Conservation (phyloP, 2,329 filamentous ascomycete genomes). For the Scytalidium sp. region DNA sequence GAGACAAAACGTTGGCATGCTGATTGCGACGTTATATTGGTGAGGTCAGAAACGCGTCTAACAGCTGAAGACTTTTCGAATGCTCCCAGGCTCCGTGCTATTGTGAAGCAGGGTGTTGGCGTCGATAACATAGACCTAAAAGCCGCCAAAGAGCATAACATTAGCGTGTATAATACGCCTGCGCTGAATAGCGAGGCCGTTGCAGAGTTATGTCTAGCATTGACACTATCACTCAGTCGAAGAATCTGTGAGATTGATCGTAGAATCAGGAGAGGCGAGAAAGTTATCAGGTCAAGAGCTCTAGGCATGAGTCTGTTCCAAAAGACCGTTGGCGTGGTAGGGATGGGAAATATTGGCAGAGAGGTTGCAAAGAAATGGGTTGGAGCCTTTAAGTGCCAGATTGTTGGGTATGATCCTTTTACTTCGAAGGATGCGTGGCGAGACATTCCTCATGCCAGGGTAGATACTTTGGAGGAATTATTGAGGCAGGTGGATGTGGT, state of each 20-base stretch:
- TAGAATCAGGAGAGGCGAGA: background rate
- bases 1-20: conserved; percentile 12
- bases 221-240: conserved; percentile 27
- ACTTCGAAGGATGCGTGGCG: conserved; percentile 21
- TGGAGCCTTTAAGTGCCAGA: conserved; percentile 24
- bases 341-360: conserved; percentile 35
- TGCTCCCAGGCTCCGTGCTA: conserved; percentile 19
- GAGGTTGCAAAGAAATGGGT: conserved; percentile 31
- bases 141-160: conserved; percentile 24
- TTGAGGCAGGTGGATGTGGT: conserved; percentile 30
- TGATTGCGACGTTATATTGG: conserved; percentile 19
- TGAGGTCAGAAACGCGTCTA: conserved; percentile 6
- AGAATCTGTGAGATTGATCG: conserved; percentile 16
- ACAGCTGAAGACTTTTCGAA: conserved; percentile 4
- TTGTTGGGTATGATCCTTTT: conserved; percentile 34
- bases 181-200: conserved; percentile 28
- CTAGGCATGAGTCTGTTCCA: conserved; percentile 25
- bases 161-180: conserved; percentile 30
- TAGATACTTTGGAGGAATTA: conserved; percentile 26
- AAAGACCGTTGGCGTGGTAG: conserved; percentile 34
- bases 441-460: conserved; percentile 22
- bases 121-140: conserved; percentile 29
- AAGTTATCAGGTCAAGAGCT: conserved; percentile 18
- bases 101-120: conserved; percentile 31
- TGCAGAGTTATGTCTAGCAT: conserved; percentile 14